phyloP scores from a whole-genome alignment of 2,329 filamentous ascomycete genomes.

The Fusarium transvaalense region DNA sequence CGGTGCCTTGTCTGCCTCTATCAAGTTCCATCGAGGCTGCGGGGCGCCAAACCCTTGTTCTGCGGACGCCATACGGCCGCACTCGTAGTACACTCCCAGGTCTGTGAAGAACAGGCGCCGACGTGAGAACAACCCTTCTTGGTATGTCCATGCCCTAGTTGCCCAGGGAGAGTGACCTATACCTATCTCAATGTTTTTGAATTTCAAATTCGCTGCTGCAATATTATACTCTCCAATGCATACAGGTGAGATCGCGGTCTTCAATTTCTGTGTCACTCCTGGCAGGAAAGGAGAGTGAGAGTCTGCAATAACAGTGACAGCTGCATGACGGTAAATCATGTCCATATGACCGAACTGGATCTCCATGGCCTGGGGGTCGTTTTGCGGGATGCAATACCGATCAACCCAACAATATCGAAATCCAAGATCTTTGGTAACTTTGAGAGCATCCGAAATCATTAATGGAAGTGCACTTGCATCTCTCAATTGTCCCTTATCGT shows the following conservation, averaged over 20 bases:
- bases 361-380: background rate
- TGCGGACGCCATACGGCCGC: background rate
- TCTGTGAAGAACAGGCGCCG: background rate
- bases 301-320: background rate
- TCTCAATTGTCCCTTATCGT: background rate
- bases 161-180: background rate
- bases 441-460: background rate
- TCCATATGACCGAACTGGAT: background rate
- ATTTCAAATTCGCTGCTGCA: background rate
- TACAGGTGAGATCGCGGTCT: background rate
- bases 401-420: background rate
- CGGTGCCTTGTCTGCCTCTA: background rate
- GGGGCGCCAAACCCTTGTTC: background rate
- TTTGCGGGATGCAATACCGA: background rate
- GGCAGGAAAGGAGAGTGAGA: background rate
- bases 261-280: background rate
- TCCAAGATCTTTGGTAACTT: background rate
- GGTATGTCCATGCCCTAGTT: background rate
- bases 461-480: background rate
- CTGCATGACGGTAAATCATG: background rate
- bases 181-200: background rate
- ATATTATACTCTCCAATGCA: background rate
- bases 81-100: background rate
- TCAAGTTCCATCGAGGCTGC: background rate
- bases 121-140: background rate